These are phyloP conservation scores for Fusarium sp. DNA, from an alignment of 2,329 filamentous ascomycete genomes.

Conservation along the genomic window DNA sequence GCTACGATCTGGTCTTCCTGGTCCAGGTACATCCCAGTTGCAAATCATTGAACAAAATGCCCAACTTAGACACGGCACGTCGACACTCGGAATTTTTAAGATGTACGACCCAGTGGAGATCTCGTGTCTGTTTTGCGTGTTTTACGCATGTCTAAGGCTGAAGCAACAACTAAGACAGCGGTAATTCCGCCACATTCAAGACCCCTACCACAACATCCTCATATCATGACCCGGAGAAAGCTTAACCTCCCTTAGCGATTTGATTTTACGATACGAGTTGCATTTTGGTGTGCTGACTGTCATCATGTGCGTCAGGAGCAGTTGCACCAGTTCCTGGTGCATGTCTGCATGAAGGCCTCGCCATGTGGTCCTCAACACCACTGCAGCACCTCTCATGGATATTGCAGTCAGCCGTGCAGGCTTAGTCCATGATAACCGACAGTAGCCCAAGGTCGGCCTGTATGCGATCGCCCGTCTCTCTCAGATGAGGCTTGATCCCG, in stretches of 20 bases:
- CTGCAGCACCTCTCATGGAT: conserved; percentile 17
- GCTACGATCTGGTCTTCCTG: neutral
- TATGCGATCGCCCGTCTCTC: conserved; percentile 18
- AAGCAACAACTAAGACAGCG: conserved; percentile 12
- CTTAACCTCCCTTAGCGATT: conserved; percentile 1
- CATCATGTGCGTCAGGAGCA: conserved; percentile 8
- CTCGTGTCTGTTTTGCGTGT: conserved; percentile 22
- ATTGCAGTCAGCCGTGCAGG: conserved; percentile 11
- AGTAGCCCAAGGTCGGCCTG: conserved; percentile 4
- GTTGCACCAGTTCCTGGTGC: conserved; percentile 33
- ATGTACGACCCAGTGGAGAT: conserved; percentile 1
- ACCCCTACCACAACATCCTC: conserved; percentile 12
- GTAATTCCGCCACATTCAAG: conserved; percentile 8
- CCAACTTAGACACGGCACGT: neutral
- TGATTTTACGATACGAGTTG: conserved; percentile 8
- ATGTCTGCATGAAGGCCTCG: conserved; percentile 24
- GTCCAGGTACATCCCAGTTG: conserved; percentile 16
- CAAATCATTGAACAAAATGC: neutral
- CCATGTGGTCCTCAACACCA: conserved; percentile 31
- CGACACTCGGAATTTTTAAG: neutral
- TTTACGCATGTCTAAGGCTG: conserved; percentile 12
- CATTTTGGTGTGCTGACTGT: conserved; percentile 30
- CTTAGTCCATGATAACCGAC: conserved; percentile 9
- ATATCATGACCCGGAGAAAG: conserved; percentile 4
- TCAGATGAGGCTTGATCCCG: conserved; percentile 23